Evolutionary conservation across 805 yeast genomes (phyloP), one percentile per base, ranked within the genome.

Genomic region (Monosporozyma aerobia): DNA sequence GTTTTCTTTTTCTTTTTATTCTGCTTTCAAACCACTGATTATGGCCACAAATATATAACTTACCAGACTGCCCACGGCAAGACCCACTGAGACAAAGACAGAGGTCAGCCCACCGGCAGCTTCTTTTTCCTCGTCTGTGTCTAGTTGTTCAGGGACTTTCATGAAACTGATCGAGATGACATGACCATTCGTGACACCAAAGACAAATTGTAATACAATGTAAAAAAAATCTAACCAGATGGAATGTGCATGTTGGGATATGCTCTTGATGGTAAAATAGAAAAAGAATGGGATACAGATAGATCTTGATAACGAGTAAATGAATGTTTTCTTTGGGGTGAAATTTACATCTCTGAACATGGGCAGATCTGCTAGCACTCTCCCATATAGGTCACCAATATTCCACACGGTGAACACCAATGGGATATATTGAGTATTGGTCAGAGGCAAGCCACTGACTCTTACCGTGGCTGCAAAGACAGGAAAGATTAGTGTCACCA

Each of bases 81-180:
- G 75, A 0, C 97, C 97, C 10, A 81, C 63, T 52, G 90, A 82
- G 50, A 90, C 77, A 58, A 88, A 81, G 23, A 90, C 80, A 1
- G 89, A 82, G 46, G 96, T 83, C 64, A 90, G 87, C 3, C 97
- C 97, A 46, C 97, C 97, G 1, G 98, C 96, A 0, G 97, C 96
- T 54, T 87, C 88, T 64, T 81, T 82, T 61, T 88, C 92, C 22
- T 77, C 76, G 35, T 81, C 87, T 1, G 76, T 74, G 33, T 79
- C 84, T 51, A 81, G 72, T 53, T 74, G 77, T 16, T 75, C 72
- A 0, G 86, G 83, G 2, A 89, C 85, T 47, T 76, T 77, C 85
- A 88, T 87, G 69, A 92, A 88, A 53, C 88, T 78, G 29, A 88
- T 78, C 6, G 95, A 83, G 50, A 86, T 77, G 30, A 87, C 73